Percentiles rank a stretch among this genome's conserved stretches.
Evolutionary conservation across 164 flowering plant species (phyloP).

Genomic region (Dillenia suffruticosa): DNA sequence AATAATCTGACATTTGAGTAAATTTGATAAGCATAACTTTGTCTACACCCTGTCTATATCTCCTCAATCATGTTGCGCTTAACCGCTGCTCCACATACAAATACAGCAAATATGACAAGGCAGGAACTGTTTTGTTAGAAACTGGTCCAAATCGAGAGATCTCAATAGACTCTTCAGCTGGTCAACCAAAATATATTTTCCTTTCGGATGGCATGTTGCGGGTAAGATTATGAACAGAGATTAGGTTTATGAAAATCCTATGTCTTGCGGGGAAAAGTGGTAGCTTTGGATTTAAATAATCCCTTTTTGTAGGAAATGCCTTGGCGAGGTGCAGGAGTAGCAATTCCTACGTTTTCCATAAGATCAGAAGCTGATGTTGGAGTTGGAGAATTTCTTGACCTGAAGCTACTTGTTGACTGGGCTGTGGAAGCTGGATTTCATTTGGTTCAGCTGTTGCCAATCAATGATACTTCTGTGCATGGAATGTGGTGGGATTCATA

Average conservation of each 20-base stretch:
- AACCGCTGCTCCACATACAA: slow-evolving; percentile 56
- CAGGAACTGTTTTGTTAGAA: slow-evolving; percentile 56
- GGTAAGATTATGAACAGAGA: slow-evolving; percentile 31
- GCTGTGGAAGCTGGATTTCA: slow-evolving; percentile 89
- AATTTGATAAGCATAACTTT: background rate
- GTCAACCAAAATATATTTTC: slow-evolving; percentile 44
- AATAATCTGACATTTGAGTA: background rate
- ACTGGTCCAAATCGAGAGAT: slow-evolving; percentile 61
- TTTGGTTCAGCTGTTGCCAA: slow-evolving; percentile 95
- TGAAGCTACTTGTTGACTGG: slow-evolving; percentile 91
- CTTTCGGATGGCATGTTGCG: slow-evolving; percentile 85
- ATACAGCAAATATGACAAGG: slow-evolving; percentile 51
- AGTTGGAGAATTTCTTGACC: slow-evolving; percentile 97
- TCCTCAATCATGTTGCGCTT: slow-evolving; percentile 30
- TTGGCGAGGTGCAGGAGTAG: slow-evolving; percentile 97
- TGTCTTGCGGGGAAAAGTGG: background rate
- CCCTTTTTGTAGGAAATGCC: slow-evolving; percentile 60
- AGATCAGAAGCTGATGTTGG: slow-evolving; percentile 91
- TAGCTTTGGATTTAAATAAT: too few relatives aligned
- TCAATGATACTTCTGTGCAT: slow-evolving; percentile 95
- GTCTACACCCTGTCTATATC: background rate
- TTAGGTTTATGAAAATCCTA: background rate
- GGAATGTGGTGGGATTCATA: slow-evolving; percentile 99
- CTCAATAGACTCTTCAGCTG: slow-evolving; percentile 36
- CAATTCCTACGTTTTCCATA: slow-evolving; percentile 90